Conservation (phyloP, 2,329 filamentous ascomycete genomes). For the Paecilomyces dactylethromorphus region DNA sequence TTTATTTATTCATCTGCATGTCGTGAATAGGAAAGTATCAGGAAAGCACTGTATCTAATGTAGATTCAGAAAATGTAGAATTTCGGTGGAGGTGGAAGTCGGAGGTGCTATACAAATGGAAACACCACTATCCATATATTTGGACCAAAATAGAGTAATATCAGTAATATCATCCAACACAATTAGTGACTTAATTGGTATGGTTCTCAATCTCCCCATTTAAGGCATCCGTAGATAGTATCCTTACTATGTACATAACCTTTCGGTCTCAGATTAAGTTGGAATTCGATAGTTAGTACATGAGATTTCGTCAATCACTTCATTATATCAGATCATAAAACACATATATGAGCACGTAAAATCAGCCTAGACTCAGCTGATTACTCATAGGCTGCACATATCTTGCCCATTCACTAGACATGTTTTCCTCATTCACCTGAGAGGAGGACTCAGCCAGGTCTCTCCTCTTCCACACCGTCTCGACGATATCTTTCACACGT, state of each 20-base stretch:
- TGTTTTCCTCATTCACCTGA: not conserved
- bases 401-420: conserved; percentile 6
- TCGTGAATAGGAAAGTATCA: not conserved
- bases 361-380: conserved; percentile 6
- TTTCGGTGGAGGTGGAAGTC: not conserved
- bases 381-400: conserved; percentile 10
- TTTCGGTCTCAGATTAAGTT: too few relatives aligned
- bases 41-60: not conserved
- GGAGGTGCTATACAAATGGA: not conserved
- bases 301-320: not conserved
- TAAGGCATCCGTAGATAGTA: too few relatives aligned
- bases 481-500: conserved; percentile 7
- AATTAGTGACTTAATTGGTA: too few relatives aligned
- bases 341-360: not conserved
- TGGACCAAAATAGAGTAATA: too few relatives aligned
- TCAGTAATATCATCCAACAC: too few relatives aligned
- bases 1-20: not conserved
- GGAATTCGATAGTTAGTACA: too few relatives aligned
- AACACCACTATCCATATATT: not conserved
- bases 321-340: not conserved
- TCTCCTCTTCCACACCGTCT: conserved; percentile 9
- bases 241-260: too few relatives aligned
- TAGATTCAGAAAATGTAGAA: not conserved
- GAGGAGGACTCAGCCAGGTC: conserved; percentile 1
- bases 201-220: too few relatives aligned